Evolutionary conservation across 148 eudicot genomes (phyloP), one percentile per base, ranked within the genome.

Genomic region (Rhododendron kiyosumense): DNA sequence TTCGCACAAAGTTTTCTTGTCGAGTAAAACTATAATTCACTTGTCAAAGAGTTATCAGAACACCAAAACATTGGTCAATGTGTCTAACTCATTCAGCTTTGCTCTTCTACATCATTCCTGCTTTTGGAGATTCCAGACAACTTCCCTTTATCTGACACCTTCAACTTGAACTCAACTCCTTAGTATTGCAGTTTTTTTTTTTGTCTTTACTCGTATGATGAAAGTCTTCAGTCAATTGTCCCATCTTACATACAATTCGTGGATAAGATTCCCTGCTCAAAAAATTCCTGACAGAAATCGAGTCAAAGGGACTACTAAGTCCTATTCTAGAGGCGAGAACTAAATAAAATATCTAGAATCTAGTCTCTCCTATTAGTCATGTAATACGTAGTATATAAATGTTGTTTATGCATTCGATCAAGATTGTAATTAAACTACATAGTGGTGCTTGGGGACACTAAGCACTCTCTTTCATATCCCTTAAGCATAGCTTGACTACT

Each of bases 241-340:
- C 22, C 2, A 46, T 26, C 36, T 10, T n/a, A 26, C 15, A 18
- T 49, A 7, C 57, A 28, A 79, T 26, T 79, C 15, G 11, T 22
- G 38, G 34, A 30, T 36, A 14, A 48, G 11, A 79, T 18, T 79
- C 63, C 38, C 38, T 49, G n/a, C 61, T 28, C n/a, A 79, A 49
- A 79, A 79, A 79, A 4, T 49, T 30, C 82, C 20, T 79, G 61
- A 52, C 61, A 49, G 57, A 79, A 79, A 79, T 49, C 82, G 49
- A 48, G 82, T 38, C 57, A 46, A 26, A 46, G 36, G 7, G 57
- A 10, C 28, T n/a, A 15, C 22, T 28, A 13, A 5, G 30, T 65
- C 76, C 22, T 49, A 13, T 26, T 41, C 61, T 28, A 79, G 41
- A 49, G 24, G 49, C 8, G 28, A 79, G 34, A 79, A 45, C 17